These are phyloP conservation scores for Rhizoctonia solani DNA, from an alignment of 1,284 basidiomycete genomes.

Conservation along the genomic window DNA sequence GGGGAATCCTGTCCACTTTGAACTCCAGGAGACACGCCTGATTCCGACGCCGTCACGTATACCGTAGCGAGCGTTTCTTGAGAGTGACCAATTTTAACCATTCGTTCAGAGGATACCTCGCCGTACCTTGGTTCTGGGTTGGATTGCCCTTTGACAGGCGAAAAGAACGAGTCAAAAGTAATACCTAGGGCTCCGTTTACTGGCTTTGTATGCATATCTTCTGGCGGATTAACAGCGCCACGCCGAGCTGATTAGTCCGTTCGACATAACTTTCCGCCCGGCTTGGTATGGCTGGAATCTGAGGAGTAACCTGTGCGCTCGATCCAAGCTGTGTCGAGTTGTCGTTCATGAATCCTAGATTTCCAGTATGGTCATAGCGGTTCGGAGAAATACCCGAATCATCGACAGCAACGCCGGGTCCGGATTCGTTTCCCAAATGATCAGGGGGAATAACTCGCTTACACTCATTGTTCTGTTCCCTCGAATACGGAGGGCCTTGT, in stretches of 20 bases:
- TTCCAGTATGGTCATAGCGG: no score
- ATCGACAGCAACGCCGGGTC: no score
- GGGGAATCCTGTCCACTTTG: background rate
- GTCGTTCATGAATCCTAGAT: background rate
- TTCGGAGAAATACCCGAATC: background rate
- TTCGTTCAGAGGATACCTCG: slow-evolving; percentile 9
- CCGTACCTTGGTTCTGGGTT: background rate
- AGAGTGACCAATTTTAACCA: slow-evolving; percentile 7
- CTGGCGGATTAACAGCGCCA: background rate
- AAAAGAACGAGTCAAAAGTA: slow-evolving; percentile 28
- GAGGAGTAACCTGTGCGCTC: background rate
- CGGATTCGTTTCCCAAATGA: background rate
- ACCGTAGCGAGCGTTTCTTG: slow-evolving; percentile 14
- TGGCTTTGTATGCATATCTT: background rate
- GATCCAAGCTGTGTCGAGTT: background rate
- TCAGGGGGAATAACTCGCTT: slow-evolving; percentile 6
- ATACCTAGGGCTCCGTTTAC: background rate
- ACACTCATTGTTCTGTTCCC: slow-evolving; percentile 21
- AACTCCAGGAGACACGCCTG: background rate
- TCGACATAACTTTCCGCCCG: background rate
- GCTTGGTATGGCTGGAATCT: background rate
- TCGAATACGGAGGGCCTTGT: background rate
- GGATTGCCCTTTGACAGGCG: background rate
- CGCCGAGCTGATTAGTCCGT: slow-evolving; percentile 9
- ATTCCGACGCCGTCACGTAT: slow-evolving; percentile 13